Base-by-base conservation (phyloP, 345 rosid species). In the Diplotaxis tenuifolia region DNA sequence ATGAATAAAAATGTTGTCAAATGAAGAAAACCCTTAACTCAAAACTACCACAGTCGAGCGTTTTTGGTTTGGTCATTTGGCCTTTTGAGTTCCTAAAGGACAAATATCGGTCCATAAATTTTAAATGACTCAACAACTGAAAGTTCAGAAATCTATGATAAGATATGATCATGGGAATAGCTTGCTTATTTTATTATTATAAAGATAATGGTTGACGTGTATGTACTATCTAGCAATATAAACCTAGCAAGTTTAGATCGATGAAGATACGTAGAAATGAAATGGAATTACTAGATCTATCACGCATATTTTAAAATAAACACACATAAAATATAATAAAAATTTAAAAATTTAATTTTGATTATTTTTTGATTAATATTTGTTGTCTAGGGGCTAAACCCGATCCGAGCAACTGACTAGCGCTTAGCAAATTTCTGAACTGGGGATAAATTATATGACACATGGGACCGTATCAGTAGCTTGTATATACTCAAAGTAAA, bases 21-120 rank as follows among this genome's bases (percentile, higher is more conserved):
- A 58, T 57, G 52, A 16, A 14, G 40, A 42, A 34, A 47, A 31
- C 32, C 5, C 28, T 10, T 23, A 34, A 69, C 71, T 16, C 70
- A 63, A 76, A 76, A 63, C 71, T 63, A 69, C 74, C 66, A 64
- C 53, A 70, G 59, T 49, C 40, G 50, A 16, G 16, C 62, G 68
- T 52, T 19, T 12, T 19, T 27, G 34, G 64, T 38, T 27, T 65
- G 68, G 75, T 66, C 53, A 20, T 47, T 47, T 53, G 85, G 70
- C 84, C 79, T 64, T 81, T 82, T 63, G 84, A 75, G 81, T 27
- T 78, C 68, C 55, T 14, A 83, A 79, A 70, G 79, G 86, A 56
- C 83, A 71, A 28, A 66, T 59, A 50, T 65, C 40, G 68, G 40
- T 59, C 68, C 73, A 38, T 59, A 47, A 4, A 23, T 14, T 31